A percentile compares a stretch with the other conserved stretches of the same genome.
phyloP scores from a whole-genome alignment of 495 filamentous ascomycete genomes.

The Penicillium roqueforti region DNA sequence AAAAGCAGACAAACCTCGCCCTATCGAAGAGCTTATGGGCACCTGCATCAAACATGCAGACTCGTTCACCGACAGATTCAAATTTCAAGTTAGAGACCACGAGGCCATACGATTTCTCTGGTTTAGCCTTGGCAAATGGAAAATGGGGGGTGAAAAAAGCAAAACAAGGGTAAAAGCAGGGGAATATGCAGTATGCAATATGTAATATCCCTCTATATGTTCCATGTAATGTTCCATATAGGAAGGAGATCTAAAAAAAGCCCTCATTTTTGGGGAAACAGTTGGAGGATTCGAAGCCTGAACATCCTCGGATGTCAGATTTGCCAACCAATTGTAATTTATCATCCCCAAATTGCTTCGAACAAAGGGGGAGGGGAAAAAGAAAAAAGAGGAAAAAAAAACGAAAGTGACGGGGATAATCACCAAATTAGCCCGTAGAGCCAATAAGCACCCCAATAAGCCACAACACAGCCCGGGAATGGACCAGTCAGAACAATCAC shows the following conservation, averaged over 20 bases:
- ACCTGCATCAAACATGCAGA: constrained; percentile 1
- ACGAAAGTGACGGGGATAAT: background rate
- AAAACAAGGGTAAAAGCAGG: background rate
- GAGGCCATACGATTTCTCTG: background rate
- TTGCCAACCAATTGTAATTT: background rate
- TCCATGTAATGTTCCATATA: too few species aligned
- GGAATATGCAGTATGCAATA: background rate
- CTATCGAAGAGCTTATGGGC: background rate
- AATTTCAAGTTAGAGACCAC: background rate
- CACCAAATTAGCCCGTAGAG: background rate
- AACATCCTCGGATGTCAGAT: background rate
- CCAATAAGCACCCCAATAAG: constrained; percentile 3
- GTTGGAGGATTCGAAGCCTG: background rate
- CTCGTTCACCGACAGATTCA: constrained; percentile 1
- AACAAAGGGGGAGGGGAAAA: background rate
- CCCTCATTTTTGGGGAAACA: background rate
- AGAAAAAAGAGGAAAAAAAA: background rate
- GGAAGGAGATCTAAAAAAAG: background rate
- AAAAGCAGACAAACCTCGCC: background rate
- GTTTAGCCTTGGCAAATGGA: background rate
- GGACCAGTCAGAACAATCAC: background rate
- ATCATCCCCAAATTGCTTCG: background rate
- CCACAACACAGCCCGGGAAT: background rate
- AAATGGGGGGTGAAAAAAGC: background rate
- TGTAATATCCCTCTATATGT: too few species aligned